Conservation (phyloP, 1,139 yeast genomes). For the Yamadazyma membranifaciens region DNA sequence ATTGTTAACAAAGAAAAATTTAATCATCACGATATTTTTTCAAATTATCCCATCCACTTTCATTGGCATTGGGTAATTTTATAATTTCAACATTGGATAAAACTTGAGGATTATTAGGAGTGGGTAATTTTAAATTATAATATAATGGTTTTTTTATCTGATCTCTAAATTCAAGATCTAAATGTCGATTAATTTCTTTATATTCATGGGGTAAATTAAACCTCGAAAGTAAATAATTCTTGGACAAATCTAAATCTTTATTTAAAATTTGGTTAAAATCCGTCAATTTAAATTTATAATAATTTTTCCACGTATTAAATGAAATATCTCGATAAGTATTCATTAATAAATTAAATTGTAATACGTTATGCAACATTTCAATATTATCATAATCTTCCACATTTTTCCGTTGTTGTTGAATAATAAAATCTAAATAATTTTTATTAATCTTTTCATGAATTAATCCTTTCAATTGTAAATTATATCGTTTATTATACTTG, state of each 20-base stretch:
- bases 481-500: conserved; percentile 19
- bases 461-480: conserved; percentile 37
- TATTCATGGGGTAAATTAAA: conserved; percentile 37
- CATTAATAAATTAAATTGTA: conserved; percentile 40
- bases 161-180: conserved; percentile 37
- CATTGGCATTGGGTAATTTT: conserved; percentile 45
- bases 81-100: conserved; percentile 41
- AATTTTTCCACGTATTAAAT: conserved; percentile 39
- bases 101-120: conserved; percentile 31
- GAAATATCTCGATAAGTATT: conserved; percentile 44
- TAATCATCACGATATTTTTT: conserved; percentile 27
- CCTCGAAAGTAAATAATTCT: conserved; percentile 16
- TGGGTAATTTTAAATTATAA: conserved; percentile 32
- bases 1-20: neutral
- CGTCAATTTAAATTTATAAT: conserved; percentile 36
- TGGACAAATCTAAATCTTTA: conserved; percentile 8
- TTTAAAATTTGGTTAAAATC: conserved; percentile 38
- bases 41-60: conserved; percentile 49
- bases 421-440: conserved; percentile 28
- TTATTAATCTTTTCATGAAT: conserved; percentile 35
- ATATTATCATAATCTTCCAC: conserved; percentile 40
- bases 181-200: conserved; percentile 29
- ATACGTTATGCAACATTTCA: conserved; percentile 45
- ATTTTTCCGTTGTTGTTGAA: conserved; percentile 29
- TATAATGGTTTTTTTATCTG: conserved; percentile 37